Evolutionary conservation across 768 basidiomycete genomes (phyloP), one percentile per base, ranked within the genome.

Genomic region (Kwoniella shandongensis): DNA sequence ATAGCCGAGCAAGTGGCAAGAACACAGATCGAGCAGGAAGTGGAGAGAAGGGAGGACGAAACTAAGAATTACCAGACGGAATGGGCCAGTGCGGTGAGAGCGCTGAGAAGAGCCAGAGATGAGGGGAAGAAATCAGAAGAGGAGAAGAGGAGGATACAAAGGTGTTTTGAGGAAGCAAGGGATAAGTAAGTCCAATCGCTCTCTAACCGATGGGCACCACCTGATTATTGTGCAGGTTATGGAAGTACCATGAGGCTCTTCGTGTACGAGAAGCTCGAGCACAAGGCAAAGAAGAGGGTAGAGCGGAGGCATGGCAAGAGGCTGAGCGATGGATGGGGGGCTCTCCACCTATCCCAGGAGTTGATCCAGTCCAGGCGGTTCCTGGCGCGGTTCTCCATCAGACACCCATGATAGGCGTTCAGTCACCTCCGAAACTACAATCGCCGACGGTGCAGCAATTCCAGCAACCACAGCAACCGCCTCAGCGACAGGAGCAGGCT

Each of bases 261-360:
- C 54, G 65, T 47, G 70, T 73, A 1, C 58, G 70, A 26, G 68
- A 76, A 38, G 75, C 75, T 0, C 49, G 63, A 53, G 72, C 69
- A 2, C 56, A 65, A 51, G 75, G 75, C 26, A 63, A 66, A 54
- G 73, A 74, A 47, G 69, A 73, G 55, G 75, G 75, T 32, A 51
- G 73, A 36, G 57, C 61, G 13, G 75, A 76, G 75, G 75, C 75
- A 36, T 74, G 71, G 63, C 59, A 67, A 58, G 75, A 74, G 55
- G 71, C 71, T 22, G 70, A 68, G 56, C 29, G 67, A 42, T 76
- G 73, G 73, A 74, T 76, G 74, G 69, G 69, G n/a, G 54, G 44
- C 27, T 54, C 63, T 3, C 75, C 75, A 15, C 75, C 75, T 13
- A 74, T 76, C 38, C 75, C 73, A 8, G 56, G 56, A 8, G 57